phyloP scores from a whole-genome alignment of 2,329 filamentous ascomycete species.

The Xylaria multiplex region DNA sequence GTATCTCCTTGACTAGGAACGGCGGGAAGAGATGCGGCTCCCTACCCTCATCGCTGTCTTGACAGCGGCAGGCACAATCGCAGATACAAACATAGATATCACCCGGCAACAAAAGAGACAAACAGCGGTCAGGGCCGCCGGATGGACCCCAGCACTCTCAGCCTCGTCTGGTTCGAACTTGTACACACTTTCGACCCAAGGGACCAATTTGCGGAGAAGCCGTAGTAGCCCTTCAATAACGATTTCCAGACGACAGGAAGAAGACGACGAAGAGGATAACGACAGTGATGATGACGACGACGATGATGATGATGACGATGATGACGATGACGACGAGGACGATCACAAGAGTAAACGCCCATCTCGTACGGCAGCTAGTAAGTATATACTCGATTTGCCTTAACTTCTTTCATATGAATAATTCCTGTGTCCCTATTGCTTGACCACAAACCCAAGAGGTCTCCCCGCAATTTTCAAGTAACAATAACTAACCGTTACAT shows the following conservation, averaged over 20 bases:
- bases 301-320: constrained; percentile 27
- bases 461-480: not conserved
- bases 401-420: not conserved
- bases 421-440: not conserved
- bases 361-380: constrained; percentile 25
- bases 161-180: not conserved
- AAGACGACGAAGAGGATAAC: constrained; percentile 15
- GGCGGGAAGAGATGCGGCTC: constrained; percentile 19
- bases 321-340: constrained; percentile 31
- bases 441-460: not conserved
- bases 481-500: constrained; percentile 3
- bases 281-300: constrained; percentile 29
- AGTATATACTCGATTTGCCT: not conserved
- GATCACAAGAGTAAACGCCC: constrained; percentile 21
- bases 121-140: not conserved
- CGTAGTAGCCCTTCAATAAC: not conserved
- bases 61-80: constrained; percentile 18
- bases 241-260: constrained; percentile 9
- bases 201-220: not conserved
- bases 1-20: not conserved
- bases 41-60: constrained; percentile 11
- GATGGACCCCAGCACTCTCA: not conserved
- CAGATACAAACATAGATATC: constrained; percentile 4
- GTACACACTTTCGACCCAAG: constrained; percentile 1
- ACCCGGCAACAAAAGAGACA: constrained; percentile 1